phyloP scores from a whole-genome alignment of 1,139 yeast genomes.

The Blastobotrys indianensis region DNA sequence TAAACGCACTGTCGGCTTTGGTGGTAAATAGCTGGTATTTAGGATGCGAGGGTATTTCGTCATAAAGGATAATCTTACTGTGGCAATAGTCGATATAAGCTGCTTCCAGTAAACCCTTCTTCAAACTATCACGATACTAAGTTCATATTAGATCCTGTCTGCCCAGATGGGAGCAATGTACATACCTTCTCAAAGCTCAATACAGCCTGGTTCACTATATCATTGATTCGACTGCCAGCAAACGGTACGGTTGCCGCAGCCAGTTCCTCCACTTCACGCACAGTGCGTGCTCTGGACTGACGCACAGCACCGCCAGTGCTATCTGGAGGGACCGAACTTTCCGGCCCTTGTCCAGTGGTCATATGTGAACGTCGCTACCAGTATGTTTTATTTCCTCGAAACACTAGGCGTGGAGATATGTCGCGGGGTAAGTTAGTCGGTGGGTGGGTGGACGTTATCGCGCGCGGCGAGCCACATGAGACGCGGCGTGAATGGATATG shows the following conservation, averaged over 20 bases:
- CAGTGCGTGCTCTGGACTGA: constrained; percentile 12
- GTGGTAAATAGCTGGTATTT: constrained; percentile 16
- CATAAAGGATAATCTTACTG: constrained; percentile 19
- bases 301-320: no score
- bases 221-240: constrained; percentile 19
- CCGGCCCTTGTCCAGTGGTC: constrained; percentile 1
- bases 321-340: constrained; percentile 1
- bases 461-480: no score
- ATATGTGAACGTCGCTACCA: neutral
- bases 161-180: no score
- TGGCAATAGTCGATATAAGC: constrained; percentile 24
- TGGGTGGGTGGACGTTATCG: no score
- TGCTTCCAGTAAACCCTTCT: constrained; percentile 23
- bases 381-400: no score
- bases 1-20: constrained; percentile 19
- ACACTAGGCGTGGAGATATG: no score
- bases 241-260: constrained; percentile 21
- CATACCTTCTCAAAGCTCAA: constrained; percentile 24
- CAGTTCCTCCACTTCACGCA: constrained; percentile 17
- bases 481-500: no score
- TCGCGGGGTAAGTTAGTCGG: no score
- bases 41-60: constrained; percentile 23
- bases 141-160: neutral
- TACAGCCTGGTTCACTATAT: constrained; percentile 23
- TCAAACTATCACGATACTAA: constrained; percentile 20